Base-by-base conservation (phyloP, 2,329 filamentous ascomycete genomes). In the Chrysoporthe puriensis region DNA sequence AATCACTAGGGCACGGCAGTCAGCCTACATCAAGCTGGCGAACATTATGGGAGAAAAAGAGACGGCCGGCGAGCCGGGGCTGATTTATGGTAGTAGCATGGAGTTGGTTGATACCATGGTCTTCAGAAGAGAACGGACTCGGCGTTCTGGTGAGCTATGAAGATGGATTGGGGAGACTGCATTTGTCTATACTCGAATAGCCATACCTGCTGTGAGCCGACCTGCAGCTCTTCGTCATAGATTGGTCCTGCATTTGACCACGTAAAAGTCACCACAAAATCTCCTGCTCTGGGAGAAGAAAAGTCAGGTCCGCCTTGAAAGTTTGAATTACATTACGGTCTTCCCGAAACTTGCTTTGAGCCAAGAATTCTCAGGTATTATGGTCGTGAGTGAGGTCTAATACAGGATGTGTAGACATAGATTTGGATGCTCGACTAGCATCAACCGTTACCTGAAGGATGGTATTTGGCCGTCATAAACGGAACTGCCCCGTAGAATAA, bases 31-130 rank as follows among this genome's bases (percentile, higher is more conserved):
- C 32, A 21, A 42, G 34, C 11, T 18, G 56, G 56, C 13, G n/a
- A 40, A 36, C 16, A 6, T 26, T 7, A 21, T 21, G 36, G 14
- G 21, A 40, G 18, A 18, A 26, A 26, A 58, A 26, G 18, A 40
- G 83, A 34, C 9, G 26, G 50, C 13, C 21, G 50, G 21, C 26
- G 21, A 8, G 21, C 7, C 21, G 3, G n/a, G 21, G 50, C 18
- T 32, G 21, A 26, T 21, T 54, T 54, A 18, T 54, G 21, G 50
- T 9, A 32, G 50, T 32, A 34, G 14, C 13, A 40, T 57, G 54
- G 16, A 32, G 13, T 21, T 40, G 34, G 34, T 16, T 13, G 34
- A 16, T 14, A 40, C n/a, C 32, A 57, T n/a, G 32, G 6, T 40
- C 34, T 32, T 56, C 52, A n/a, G 34, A 40, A 14, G 6, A 26